phyloP scores from a whole-genome alignment of 352 stramenopile species.

The Phytophthora niederhauseri region DNA sequence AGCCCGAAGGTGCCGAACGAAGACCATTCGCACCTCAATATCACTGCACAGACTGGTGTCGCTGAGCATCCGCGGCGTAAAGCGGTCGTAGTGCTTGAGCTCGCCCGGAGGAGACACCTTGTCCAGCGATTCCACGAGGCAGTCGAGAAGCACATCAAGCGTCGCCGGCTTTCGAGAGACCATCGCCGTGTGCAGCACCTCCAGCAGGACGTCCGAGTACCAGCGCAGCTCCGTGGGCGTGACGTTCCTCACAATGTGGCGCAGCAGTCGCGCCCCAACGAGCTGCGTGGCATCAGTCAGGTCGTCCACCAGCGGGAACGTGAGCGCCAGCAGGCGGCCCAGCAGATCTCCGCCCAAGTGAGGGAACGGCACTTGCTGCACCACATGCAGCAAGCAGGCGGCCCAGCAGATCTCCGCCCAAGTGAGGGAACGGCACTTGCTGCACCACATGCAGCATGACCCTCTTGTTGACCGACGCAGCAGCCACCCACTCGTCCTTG shows the following conservation, averaged over 20 bases:
- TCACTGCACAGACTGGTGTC: constrained; percentile 72
- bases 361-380: constrained; percentile 62
- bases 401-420: constrained; percentile 74
- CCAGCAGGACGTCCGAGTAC: constrained; percentile 79
- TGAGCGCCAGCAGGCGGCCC: constrained; percentile 72
- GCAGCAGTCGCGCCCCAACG: constrained; percentile 63
- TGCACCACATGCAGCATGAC: constrained; percentile 59
- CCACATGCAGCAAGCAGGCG: constrained; percentile 60
- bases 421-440: constrained; percentile 61
- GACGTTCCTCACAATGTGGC: constrained; percentile 64
- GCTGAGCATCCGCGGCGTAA: constrained; percentile 65
- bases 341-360: constrained; percentile 72
- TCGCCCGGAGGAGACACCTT: constrained; percentile 65
- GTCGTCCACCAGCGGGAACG: constrained; percentile 83
- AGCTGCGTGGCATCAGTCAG: constrained; percentile 64
- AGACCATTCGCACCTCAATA: constrained; percentile 56
- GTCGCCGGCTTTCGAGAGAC: constrained; percentile 61
- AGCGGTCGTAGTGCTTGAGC: constrained; percentile 69
- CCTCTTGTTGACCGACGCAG: constrained; percentile 53
- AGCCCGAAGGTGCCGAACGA: constrained; percentile 56
- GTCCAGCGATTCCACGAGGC: constrained; percentile 59
- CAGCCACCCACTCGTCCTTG: constrained; percentile 73
- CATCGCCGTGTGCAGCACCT: constrained; percentile 71
- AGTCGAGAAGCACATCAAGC: constrained; percentile 63
- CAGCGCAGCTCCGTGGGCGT: constrained; percentile 80